Evolutionary conservation across 352 stramenopile species (phyloP), one percentile per base, ranked within the genome.

Genomic region (Phytophthora citrophthora): DNA sequence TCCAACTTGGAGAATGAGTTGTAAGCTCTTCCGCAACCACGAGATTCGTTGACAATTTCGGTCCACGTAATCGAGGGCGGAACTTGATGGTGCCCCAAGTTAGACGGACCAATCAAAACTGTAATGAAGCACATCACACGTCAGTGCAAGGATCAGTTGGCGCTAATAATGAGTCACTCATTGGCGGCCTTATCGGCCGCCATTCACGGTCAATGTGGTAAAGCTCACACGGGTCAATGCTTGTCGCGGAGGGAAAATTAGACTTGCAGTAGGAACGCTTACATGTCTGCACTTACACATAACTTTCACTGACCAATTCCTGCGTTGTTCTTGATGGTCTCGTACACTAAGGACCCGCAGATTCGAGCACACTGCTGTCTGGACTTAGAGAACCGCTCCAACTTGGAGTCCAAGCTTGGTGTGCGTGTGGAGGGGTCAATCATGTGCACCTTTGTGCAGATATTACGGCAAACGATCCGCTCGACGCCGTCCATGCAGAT

Each of bases 381-480:
- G 20, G 68, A 80, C 51, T 78, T 62, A 10, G 70, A 67, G 26
- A 81, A 85, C 10, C 54, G 71, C 41, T 68, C 47, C 27, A 32
- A 9, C 27, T 32, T 32, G 27, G 27, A 32, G 27, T 32, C 27
- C 23, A 82, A 55, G 18, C 29, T 69, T 0, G 56, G 61, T 8
- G 76, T 67, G 45, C 70, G 29, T 8, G 29, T 46, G 27, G 60
- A 45, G 4, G 38, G 24, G 15, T 61, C 38, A 26, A 61, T 39
- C 27, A 72, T 49, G 38, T 82, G 66, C 40, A 84, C 61, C 66
- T 90, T 90, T 26, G 81, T 83, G 67, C 79, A 88, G 24, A 90
- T 70, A 32, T 68, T 74, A 38, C 79, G 77, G 36, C 75, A 82
- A 29, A 89, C 81, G 11, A 88, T 78, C 45, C 76, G 76, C 41